Evolutionary conservation across 2,329 filamentous ascomycete species (phyloP), one percentile per base, ranked within the genome.

Genomic region (Clarireedia monteithiana): DNA sequence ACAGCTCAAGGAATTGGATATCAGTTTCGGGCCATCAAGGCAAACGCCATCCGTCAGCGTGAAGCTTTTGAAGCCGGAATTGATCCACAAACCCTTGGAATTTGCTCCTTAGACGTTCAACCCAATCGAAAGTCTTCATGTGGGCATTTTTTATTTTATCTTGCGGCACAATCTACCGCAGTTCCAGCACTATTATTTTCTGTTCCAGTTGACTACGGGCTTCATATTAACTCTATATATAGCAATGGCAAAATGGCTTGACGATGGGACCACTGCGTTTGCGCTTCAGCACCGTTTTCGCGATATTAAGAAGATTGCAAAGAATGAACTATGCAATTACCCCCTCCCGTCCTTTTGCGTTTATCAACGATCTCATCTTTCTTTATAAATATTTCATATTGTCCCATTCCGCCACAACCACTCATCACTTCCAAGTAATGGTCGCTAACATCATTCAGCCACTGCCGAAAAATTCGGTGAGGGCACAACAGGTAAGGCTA

Each of bases 1-100:
- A 85, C 81, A 0, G 66, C 73, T 0, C 75, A 75, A 20, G 82
- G 82, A 7, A 75, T 84, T n/a, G 75, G 77, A 61, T 85, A 81
- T 65, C 81, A 84, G 63, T 83, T 85, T 63, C 76, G 81, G 1
- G 59, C 66, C 24, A 76, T 84, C 69, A 82, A 81, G 68, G 72
- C 72, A 38, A 73, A 81, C 30, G 80, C 77, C 30, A 74, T 78
- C 40, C 69, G 68, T 2, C 74, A 83, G 46, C 71, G 73, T 44
- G 63, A 70, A 2, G 74, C 75, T 2, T 72, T 74, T n/a, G 68
- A 71, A 23, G 66, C 69, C 1, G 77, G 76, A 26, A 69, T 73
- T 45, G 74, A 79, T 62, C 77, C 80, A n/a, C 54, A 60, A 30
- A 48, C 48, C 17, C 48, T 67, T 6, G 46, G 30, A 9, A 61